These are phyloP conservation scores for Akebia trifoliata DNA, from an alignment of 164 flowering plant genomes.

Conservation along the genomic window DNA sequence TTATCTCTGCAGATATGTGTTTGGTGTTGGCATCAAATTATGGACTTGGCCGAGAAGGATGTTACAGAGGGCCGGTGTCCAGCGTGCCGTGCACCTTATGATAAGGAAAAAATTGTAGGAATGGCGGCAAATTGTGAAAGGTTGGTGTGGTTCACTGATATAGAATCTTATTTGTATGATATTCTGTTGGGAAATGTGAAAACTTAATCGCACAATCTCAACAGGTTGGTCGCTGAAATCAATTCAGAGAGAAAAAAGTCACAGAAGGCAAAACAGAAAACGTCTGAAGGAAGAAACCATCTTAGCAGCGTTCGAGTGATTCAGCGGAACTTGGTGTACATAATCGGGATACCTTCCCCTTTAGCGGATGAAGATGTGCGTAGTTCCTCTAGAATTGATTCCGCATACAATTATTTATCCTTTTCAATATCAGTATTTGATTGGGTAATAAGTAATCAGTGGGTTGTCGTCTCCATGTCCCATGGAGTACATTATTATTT, in stretches of 20 bases:
- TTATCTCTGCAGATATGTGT: constrained; percentile 62
- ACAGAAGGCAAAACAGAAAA: constrained; percentile 68
- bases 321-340: constrained; percentile 86
- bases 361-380: constrained; percentile 92
- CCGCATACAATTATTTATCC: not conserved
- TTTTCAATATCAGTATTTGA: too few relatives aligned
- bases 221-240: constrained; percentile 75
- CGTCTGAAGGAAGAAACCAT: constrained; percentile 83
- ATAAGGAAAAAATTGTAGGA: constrained; percentile 82
- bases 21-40: constrained; percentile 95
- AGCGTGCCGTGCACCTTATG: constrained; percentile 80
- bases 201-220: constrained; percentile 9
- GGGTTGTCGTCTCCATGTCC: too few relatives aligned
- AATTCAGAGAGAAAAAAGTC: constrained; percentile 67
- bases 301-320: constrained; percentile 89
- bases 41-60: constrained; percentile 95
- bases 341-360: constrained; percentile 84
- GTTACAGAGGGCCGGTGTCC: constrained; percentile 83
- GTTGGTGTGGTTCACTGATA: constrained; percentile 21
- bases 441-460: too few relatives aligned
- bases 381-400: too few relatives aligned
- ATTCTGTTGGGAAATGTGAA: constrained; percentile 12
- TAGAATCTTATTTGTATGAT: not conserved
- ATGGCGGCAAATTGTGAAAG: constrained; percentile 64
- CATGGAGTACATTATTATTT: too few relatives aligned